phyloP scores from a whole-genome alignment of 2,329 filamentous ascomycete genomes.

The Alternaria sp. region DNA sequence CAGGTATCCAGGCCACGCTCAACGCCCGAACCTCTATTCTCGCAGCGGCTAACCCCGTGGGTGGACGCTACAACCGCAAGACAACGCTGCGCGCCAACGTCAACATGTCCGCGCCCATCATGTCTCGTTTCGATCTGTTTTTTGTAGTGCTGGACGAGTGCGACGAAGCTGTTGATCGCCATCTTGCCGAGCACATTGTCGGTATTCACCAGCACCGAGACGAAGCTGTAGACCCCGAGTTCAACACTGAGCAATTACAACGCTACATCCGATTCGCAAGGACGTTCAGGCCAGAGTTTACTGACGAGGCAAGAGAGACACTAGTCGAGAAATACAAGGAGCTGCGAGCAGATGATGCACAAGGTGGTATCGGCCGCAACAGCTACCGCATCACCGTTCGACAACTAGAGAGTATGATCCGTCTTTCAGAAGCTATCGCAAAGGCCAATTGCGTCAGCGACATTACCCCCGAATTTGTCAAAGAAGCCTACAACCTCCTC shows the following conservation, averaged over 20 bases:
- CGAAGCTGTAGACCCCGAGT: constrained; percentile 88
- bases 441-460: constrained; percentile 97
- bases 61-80: constrained; percentile 97
- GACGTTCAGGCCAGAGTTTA: constrained; percentile 94
- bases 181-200: constrained; percentile 94
- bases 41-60: constrained; percentile 94
- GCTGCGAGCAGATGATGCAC: constrained; percentile 88
- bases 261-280: constrained; percentile 96
- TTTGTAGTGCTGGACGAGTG: constrained; percentile 98
- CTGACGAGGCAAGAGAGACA: constrained; percentile 81
- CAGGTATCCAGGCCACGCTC: constrained; percentile 95
- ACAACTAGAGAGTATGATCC: constrained; percentile 95
- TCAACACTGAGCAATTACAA: constrained; percentile 94
- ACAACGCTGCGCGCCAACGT: constrained; percentile 92
- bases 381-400: constrained; percentile 97
- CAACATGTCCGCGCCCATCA: constrained; percentile 98
- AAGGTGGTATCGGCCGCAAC: constrained; percentile 92
- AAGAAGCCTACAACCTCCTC: constrained; percentile 89
- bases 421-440: constrained; percentile 94
- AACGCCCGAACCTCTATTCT: constrained; percentile 96
- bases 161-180: constrained; percentile 88
- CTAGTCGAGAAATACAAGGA: constrained; percentile 96
- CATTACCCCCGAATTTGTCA: constrained; percentile 82
- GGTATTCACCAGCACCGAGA: constrained; percentile 92
- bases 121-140: constrained; percentile 99